Conservation (phyloP, 208 protist genomes). For the Trypanosoma theileri region DNA sequence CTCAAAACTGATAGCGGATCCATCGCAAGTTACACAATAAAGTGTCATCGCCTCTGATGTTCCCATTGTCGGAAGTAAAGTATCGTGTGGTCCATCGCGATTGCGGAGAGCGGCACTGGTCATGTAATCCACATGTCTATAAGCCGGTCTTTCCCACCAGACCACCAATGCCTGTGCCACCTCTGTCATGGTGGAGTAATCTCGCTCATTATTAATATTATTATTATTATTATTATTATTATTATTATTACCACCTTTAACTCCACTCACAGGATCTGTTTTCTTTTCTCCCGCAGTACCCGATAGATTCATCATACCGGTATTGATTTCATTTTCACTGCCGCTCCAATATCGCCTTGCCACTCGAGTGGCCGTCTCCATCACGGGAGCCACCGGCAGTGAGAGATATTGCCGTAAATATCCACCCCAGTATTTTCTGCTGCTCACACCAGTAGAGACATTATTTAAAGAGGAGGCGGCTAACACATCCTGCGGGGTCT, state of each 20-base stretch:
- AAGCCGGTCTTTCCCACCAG: slow-evolving; percentile 27
- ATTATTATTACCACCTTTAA: background rate
- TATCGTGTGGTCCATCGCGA: too few relatives aligned
- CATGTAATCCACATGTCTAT: slow-evolving; percentile 25
- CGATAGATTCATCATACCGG: background rate
- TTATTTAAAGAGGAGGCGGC: too few relatives aligned
- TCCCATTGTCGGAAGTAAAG: too few relatives aligned
- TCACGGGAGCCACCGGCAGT: slow-evolving; percentile 13
- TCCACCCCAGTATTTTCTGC: background rate
- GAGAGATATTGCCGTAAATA: slow-evolving; percentile 12
- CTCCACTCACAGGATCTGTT: background rate
- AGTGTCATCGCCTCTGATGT: slow-evolving; percentile 18
- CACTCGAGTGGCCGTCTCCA: slow-evolving; percentile 4
- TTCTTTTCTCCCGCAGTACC: background rate
- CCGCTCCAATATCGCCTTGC: background rate
- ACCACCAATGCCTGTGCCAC: slow-evolving; percentile 24
- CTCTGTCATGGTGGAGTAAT: slow-evolving; percentile 22
- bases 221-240: too few relatives aligned
- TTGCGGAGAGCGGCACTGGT: too few relatives aligned
- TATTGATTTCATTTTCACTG: background rate
- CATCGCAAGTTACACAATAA: slow-evolving; percentile 69
- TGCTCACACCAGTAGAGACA: too few relatives aligned
- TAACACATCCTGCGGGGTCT: too few relatives aligned
- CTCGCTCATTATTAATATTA: too few relatives aligned
- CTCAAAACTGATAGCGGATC: slow-evolving; percentile 41